phyloP scores from a whole-genome alignment of 345 rosid species.

The Salix koriyanagi region DNA sequence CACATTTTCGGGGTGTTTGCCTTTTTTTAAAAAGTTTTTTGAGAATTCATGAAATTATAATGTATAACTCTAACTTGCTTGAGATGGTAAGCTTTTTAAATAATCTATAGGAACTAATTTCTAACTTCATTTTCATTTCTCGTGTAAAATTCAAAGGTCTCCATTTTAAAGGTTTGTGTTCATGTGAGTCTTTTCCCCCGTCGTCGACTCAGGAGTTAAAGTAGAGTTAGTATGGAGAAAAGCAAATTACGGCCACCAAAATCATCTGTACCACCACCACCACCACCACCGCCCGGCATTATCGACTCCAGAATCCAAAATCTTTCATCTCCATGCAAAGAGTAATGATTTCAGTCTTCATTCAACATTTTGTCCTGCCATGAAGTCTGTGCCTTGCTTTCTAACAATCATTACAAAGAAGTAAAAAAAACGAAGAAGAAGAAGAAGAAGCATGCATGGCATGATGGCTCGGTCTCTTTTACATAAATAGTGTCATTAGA shows the following conservation, averaged over 20 bases:
- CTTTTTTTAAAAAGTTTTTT: no score
- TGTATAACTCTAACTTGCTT: no score
- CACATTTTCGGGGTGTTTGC: no score
- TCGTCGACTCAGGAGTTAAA: background rate
- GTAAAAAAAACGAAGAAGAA: no score
- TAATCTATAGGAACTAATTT: no score
- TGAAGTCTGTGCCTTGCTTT: background rate
- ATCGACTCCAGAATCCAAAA: background rate
- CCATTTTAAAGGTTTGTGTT: no score
- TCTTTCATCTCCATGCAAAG: background rate
- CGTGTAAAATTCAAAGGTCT: no score
- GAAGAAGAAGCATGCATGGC: background rate
- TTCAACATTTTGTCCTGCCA: background rate
- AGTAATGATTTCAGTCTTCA: background rate
- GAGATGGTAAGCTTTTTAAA: no score
- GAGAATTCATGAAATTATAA: no score
- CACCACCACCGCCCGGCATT: no score
- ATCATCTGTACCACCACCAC: background rate
- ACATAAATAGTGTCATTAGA: background rate
- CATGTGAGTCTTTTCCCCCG: no score
- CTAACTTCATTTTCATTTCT: no score
- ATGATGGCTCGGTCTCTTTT: background rate
- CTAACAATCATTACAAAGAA: background rate
- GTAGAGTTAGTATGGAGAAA: background rate
- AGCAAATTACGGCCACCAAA: background rate